Evolutionary conservation across 495 filamentous ascomycete genomes (phyloP).

Genomic region (Trichoderma asperelloides): DNA sequence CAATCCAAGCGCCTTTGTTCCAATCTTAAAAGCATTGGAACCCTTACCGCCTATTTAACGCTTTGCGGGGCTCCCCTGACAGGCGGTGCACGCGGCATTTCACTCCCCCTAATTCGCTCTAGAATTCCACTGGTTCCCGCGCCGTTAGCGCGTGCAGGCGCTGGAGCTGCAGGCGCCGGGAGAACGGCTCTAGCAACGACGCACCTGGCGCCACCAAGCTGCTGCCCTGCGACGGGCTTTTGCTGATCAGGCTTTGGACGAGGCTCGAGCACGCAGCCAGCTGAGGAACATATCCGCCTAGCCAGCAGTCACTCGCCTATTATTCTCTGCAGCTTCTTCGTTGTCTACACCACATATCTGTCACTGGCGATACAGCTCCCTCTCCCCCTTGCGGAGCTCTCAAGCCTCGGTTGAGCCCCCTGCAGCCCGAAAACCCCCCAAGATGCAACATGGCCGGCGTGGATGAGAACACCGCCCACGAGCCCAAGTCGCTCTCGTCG

Average conservation of each 20-base stretch:
- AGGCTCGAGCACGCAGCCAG: background rate
- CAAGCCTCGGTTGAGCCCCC: background rate
- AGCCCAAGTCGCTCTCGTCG: background rate
- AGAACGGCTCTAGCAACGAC: background rate
- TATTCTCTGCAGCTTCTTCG: background rate
- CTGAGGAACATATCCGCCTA: background rate
- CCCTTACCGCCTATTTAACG: background rate
- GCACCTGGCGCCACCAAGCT: background rate
- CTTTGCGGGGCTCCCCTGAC: background rate
- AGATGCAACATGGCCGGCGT: constrained; percentile 6
- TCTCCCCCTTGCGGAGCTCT: background rate
- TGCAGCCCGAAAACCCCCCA: background rate
- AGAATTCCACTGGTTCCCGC: background rate
- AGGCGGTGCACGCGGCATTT: background rate
- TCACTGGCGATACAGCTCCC: background rate
- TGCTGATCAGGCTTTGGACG: background rate
- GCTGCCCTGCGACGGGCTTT: background rate
- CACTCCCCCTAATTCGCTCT: constrained; percentile 2
- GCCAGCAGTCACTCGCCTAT: background rate
- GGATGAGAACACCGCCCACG: constrained; percentile 6
- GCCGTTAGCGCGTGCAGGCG: background rate
- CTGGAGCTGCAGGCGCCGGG: constrained; percentile 1
- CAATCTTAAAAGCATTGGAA: background rate
- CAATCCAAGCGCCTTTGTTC: background rate
- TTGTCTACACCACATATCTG: background rate